Evolutionary conservation across 75 land plant species (phyloP).

Genomic region (Pinus taeda): DNA sequence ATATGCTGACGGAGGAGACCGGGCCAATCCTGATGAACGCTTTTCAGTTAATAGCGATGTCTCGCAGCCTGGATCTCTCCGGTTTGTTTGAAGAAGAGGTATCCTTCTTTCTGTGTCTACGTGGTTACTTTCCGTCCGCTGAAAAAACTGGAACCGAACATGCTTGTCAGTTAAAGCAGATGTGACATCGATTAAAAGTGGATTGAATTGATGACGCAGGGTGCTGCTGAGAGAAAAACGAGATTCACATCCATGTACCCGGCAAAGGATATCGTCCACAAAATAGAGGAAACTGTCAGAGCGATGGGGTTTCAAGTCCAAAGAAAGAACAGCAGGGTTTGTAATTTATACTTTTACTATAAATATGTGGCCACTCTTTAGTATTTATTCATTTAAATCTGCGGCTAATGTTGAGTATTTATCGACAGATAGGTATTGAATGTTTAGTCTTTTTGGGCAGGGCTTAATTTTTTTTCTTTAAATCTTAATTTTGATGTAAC

Average conservation of each 20-base stretch:
- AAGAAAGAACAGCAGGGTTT: slow-evolving; percentile 61
- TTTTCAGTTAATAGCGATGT: slow-evolving; percentile 77
- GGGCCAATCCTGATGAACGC: slow-evolving; percentile 53
- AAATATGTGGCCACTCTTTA: background rate
- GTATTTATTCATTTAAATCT: background rate
- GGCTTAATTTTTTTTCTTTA: too few relatives aligned
- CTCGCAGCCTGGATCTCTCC: slow-evolving; percentile 60
- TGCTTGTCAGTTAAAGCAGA: too few relatives aligned
- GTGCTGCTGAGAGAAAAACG: slow-evolving; percentile 61
- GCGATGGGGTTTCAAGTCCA: slow-evolving; percentile 56
- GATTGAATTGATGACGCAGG: slow-evolving; percentile 20
- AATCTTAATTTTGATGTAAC: too few relatives aligned
- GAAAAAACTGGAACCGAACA: too few relatives aligned
- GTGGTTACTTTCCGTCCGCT: too few relatives aligned
- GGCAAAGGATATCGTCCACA: slow-evolving; percentile 56
- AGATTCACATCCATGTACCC: slow-evolving; percentile 66
- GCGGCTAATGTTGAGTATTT: background rate
- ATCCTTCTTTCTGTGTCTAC: background rate
- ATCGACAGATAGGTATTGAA: too few relatives aligned
- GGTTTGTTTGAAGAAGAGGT: slow-evolving; percentile 79
- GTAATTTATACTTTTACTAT: background rate
- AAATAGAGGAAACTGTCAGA: slow-evolving; percentile 51
- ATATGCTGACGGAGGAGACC: slow-evolving; percentile 14
- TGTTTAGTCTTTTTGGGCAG: too few relatives aligned
- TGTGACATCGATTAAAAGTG: background rate